A percentile compares a stretch with the other conserved stretches of the same genome.
phyloP scores from a whole-genome alignment of 1,284 basidiomycete species.

The Hortiboletus rubellus region DNA sequence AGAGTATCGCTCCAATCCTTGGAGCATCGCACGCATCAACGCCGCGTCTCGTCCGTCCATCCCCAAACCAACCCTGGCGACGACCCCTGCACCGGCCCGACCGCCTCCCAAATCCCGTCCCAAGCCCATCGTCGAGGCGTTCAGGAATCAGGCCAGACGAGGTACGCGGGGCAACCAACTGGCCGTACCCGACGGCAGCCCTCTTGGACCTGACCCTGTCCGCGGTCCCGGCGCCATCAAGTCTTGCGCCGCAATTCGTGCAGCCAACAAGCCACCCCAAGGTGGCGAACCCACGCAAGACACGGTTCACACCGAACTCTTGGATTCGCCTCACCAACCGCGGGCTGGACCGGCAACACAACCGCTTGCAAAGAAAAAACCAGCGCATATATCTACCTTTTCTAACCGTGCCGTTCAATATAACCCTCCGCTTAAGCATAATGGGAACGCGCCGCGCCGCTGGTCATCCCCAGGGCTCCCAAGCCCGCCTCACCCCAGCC shows the following conservation, averaged over 20 bases:
- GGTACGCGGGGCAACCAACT: not conserved
- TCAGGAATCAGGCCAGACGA: slow-evolving; percentile 24
- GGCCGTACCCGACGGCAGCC: not conserved
- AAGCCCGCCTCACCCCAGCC: not conserved
- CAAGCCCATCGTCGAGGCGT: slow-evolving; percentile 32
- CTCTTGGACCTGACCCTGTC: too few relatives aligned
- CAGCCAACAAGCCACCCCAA: slow-evolving; percentile 2
- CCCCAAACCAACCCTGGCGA: slow-evolving; percentile 13
- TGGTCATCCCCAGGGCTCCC: slow-evolving; percentile 9
- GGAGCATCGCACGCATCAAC: slow-evolving; percentile 73
- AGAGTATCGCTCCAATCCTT: slow-evolving; percentile 67
- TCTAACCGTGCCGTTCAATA: not conserved
- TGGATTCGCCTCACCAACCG: not conserved
- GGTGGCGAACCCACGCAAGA: not conserved
- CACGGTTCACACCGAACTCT: not conserved
- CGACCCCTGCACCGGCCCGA: not conserved
- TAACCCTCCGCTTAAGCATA: not conserved
- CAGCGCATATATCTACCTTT: slow-evolving; percentile 20
- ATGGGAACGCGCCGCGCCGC: not conserved
- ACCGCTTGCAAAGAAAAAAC: not conserved
- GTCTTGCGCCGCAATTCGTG: not conserved
- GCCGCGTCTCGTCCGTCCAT: slow-evolving; percentile 48
- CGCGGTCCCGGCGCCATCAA: not conserved
- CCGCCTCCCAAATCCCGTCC: not conserved
- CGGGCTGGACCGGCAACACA: not conserved